Evolutionary conservation across 148 eudicot species (phyloP).

Genomic region (Vaccinium myrtillus): DNA sequence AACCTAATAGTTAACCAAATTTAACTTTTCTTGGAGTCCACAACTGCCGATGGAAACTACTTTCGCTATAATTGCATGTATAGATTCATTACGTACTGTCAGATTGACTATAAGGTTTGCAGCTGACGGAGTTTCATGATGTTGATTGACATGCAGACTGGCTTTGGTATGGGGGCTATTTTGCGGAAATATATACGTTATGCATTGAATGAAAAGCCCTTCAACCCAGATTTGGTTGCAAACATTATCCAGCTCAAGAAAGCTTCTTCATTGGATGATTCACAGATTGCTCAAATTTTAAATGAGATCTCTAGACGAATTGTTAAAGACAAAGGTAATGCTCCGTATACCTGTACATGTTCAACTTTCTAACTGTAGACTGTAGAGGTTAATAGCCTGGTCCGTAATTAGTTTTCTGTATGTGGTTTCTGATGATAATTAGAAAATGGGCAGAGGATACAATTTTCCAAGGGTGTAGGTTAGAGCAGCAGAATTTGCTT

Average conservation of each 20-base stretch:
- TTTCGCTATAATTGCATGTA: no score
- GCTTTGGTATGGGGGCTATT: constrained; percentile 69
- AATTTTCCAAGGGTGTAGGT: background rate
- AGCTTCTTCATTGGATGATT: constrained; percentile 60
- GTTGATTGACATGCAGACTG: constrained; percentile 58
- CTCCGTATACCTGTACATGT: background rate
- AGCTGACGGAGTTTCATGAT: constrained; percentile 12
- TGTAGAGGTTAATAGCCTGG: background rate
- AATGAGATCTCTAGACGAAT: constrained; percentile 84
- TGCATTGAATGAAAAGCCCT: constrained; percentile 85
- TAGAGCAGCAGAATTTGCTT: background rate
- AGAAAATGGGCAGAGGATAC: background rate
- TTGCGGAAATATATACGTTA: constrained; percentile 91
- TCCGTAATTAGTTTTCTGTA: background rate
- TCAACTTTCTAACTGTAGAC: background rate
- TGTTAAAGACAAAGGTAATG: constrained; percentile 80
- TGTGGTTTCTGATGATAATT: background rate
- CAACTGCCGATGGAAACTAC: no score
- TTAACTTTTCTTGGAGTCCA: no score
- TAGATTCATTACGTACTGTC: background rate
- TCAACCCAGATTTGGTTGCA: constrained; percentile 61
- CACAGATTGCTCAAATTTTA: constrained; percentile 64
- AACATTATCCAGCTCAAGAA: constrained; percentile 76
- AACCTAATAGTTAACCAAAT: no score
- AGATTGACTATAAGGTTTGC: background rate